These are phyloP conservation scores for Phytophthora pini DNA, from an alignment of 352 stramenopile genomes.

Conservation along the genomic window DNA sequence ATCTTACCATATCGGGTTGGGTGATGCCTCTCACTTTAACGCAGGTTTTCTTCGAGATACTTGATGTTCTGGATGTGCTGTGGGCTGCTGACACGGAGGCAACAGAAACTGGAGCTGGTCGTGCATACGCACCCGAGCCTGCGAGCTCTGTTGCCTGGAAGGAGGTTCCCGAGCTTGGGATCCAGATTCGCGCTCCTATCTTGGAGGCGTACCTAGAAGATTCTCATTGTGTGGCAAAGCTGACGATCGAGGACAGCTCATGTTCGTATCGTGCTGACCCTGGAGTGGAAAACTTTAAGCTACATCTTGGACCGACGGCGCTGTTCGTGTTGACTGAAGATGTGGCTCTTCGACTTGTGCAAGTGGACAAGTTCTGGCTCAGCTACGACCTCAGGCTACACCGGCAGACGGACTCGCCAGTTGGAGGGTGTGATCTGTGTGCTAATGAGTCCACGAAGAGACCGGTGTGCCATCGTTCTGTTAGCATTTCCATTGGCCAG, in stretches of 20 bases:
- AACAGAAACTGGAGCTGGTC: constrained; percentile 15
- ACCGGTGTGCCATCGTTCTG: constrained; percentile 64
- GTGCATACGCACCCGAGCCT: constrained; percentile 21
- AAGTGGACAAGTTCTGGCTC: constrained; percentile 83
- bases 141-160: constrained; percentile 46
- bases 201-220: constrained; percentile 89
- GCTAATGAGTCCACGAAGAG: constrained; percentile 65
- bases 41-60: constrained; percentile 77
- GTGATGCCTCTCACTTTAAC: constrained; percentile 77
- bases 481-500: constrained; percentile 76
- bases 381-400: constrained; percentile 78
- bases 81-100: constrained; percentile 46
- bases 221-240: constrained; percentile 86
- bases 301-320: constrained; percentile 78
- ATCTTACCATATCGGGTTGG: constrained; percentile 81
- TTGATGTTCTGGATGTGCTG: constrained; percentile 74
- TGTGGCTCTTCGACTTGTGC: constrained; percentile 84
- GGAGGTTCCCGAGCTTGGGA: constrained; percentile 67
- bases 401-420: constrained; percentile 42
- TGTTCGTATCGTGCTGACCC: constrained; percentile 73
- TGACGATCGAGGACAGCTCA: constrained; percentile 82
- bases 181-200: constrained; percentile 82
- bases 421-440: constrained; percentile 63
- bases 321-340: constrained; percentile 88
- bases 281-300: constrained; percentile 65